Conservation (phyloP, 768 basidiomycete species). For the Krasilnikovozyma curviuscula region DNA sequence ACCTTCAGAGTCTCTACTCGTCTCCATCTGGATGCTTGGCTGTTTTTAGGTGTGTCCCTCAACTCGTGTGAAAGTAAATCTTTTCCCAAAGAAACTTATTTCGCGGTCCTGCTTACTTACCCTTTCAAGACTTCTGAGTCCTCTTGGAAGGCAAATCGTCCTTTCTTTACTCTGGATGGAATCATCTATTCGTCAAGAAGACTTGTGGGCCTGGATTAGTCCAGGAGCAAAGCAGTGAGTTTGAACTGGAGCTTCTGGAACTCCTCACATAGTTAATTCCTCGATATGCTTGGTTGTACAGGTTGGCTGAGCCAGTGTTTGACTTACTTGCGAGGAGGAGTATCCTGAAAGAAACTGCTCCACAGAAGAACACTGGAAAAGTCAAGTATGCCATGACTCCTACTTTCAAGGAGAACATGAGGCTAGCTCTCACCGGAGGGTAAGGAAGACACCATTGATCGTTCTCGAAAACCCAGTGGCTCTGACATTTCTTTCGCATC, state of each 20-base stretch:
- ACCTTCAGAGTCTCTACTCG: slow-evolving; percentile 59
- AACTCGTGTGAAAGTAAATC: background rate
- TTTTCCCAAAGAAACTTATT: background rate
- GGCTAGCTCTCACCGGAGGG: slow-evolving; percentile 79
- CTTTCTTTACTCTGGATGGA: slow-evolving; percentile 84
- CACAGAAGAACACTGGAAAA: slow-evolving; percentile 42
- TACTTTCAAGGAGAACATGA: slow-evolving; percentile 57
- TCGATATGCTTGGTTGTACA: background rate
- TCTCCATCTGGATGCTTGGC: slow-evolving; percentile 74
- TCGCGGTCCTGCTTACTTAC: background rate
- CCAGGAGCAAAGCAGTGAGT: slow-evolving; percentile 49
- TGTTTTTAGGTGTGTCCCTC: slow-evolving; percentile 50
- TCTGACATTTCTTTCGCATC: slow-evolving; percentile 25
- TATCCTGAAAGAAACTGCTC: slow-evolving; percentile 54
- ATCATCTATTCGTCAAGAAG: slow-evolving; percentile 42
- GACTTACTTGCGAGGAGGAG: background rate
- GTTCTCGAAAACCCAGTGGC: slow-evolving; percentile 46
- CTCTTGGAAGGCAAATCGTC: slow-evolving; percentile 63
- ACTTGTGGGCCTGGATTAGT: slow-evolving; percentile 57
- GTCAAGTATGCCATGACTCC: slow-evolving; percentile 56
- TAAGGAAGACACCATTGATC: slow-evolving; percentile 25
- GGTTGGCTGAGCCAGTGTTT: background rate
- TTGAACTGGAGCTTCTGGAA: slow-evolving; percentile 18
- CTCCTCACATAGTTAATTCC: slow-evolving; percentile 7
- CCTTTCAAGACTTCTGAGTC: slow-evolving; percentile 43